A percentile compares a stretch with the other conserved stretches of the same genome.
Evolutionary conservation across 257 asterid genomes (phyloP).

Genomic region (Ehretia macrophylla): DNA sequence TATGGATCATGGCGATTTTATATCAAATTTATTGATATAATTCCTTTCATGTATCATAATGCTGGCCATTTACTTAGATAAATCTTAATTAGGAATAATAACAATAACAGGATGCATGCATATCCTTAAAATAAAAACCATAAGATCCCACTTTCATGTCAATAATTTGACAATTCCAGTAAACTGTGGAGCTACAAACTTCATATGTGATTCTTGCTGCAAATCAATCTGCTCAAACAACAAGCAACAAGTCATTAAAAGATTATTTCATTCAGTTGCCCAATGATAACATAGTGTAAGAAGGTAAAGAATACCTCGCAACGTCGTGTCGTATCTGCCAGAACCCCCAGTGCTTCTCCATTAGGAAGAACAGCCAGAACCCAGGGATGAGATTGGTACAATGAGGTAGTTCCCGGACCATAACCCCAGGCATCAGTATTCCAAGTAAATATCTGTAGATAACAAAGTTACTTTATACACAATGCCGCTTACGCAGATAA

Average conservation of each 20-base stretch:
- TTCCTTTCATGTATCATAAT: no score
- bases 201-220: slow-evolving; percentile 57
- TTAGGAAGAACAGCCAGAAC: slow-evolving; percentile 78
- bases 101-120: no score
- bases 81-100: no score
- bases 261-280: slow-evolving; percentile 1
- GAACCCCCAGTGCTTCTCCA: slow-evolving; percentile 88
- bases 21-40: no score
- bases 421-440: slow-evolving; percentile 96
- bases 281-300: slow-evolving; percentile 1
- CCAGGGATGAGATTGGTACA: slow-evolving; percentile 99
- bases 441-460: slow-evolving; percentile 78
- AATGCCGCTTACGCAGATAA: background rate
- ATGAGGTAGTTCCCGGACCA: slow-evolving; percentile 84
- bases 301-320: slow-evolving; percentile 62
- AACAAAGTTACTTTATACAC: slow-evolving; percentile 4
- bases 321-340: slow-evolving; percentile 88
- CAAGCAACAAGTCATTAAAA: slow-evolving; percentile 14
- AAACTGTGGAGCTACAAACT: slow-evolving; percentile 49
- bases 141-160: no score
- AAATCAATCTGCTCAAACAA: slow-evolving; percentile 68
- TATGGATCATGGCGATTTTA: no score
- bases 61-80: no score
- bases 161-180: no score
- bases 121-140: no score